These are phyloP conservation scores for Artemisia annua DNA, from an alignment of 129 eudicot species.

Conservation along the genomic window DNA sequence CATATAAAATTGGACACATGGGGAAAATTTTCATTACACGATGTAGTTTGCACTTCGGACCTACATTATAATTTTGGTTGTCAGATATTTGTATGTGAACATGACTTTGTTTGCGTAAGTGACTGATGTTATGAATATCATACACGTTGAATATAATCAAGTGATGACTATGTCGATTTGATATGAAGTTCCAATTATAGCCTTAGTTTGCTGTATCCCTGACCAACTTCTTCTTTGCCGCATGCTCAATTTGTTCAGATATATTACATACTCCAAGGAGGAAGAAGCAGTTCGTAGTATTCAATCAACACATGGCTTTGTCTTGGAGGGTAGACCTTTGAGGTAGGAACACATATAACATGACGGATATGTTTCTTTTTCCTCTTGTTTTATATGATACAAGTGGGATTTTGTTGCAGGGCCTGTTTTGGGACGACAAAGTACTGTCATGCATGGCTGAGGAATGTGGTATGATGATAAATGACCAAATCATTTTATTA, in stretches of 20 bases:
- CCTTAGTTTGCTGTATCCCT: constrained; percentile 15
- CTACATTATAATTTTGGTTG: no score
- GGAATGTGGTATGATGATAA: constrained; percentile 39
- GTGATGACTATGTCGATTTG: constrained; percentile 1
- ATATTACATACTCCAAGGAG: constrained; percentile 56
- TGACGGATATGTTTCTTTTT: background rate
- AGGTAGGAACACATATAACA: constrained; percentile 35
- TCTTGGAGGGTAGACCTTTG: constrained; percentile 58
- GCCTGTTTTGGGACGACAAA: constrained; percentile 73
- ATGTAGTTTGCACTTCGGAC: no score
- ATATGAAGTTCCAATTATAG: background rate
- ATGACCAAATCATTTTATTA: constrained; percentile 8
- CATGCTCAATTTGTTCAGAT: constrained; percentile 33
- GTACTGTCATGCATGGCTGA: constrained; percentile 68
- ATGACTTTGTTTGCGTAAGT: background rate
- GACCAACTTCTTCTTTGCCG: background rate
- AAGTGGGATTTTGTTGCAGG: constrained; percentile 33
- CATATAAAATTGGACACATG: no score
- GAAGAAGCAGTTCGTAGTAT: constrained; percentile 67
- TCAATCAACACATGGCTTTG: constrained; percentile 56
- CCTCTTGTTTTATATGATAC: background rate
- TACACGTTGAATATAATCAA: background rate
- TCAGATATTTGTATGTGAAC: no score
- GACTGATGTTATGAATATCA: background rate
- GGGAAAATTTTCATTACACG: no score